Conservation (phyloP, 177 flowering plant genomes). For the Vitis hybrid region DNA sequence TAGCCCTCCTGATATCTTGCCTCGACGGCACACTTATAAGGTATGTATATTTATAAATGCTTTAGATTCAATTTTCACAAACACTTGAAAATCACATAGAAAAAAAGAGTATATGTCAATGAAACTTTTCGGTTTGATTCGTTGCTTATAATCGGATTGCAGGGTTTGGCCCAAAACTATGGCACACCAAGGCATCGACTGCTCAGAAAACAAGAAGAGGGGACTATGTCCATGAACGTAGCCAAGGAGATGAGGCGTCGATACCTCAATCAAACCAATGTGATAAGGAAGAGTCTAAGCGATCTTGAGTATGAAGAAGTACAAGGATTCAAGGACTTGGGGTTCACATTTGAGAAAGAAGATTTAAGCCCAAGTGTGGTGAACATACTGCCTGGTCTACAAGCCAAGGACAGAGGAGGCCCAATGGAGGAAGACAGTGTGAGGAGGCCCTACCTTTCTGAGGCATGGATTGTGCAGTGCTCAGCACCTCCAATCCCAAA, state of each 20-base stretch:
- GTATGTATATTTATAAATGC: slow-evolving; percentile 14
- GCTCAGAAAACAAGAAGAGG: slow-evolving; percentile 21
- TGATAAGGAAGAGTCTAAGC: slow-evolving; percentile 35
- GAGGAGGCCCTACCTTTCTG: slow-evolving; percentile 59
- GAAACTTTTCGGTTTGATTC: too few relatives aligned
- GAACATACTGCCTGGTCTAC: slow-evolving; percentile 47
- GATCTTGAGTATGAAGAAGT: slow-evolving; percentile 56
- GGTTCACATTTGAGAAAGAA: slow-evolving; percentile 50
- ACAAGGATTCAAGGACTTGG: slow-evolving; percentile 65
- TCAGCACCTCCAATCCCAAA: slow-evolving; percentile 36
- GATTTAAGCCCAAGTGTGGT: slow-evolving; percentile 37
- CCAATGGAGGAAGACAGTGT: slow-evolving; percentile 22
- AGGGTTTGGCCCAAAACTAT: slow-evolving; percentile 17
- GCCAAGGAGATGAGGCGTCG: slow-evolving; percentile 21
- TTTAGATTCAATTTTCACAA: neutral
- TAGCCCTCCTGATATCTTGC: slow-evolving; percentile 17
- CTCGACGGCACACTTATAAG: slow-evolving; percentile 27
- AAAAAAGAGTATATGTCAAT: too few relatives aligned
- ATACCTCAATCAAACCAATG: slow-evolving; percentile 20
- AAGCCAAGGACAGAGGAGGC: slow-evolving; percentile 19
- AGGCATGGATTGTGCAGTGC: slow-evolving; percentile 52
- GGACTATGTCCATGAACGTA: slow-evolving; percentile 9
- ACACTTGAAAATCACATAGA: too few relatives aligned
- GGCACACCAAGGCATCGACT: slow-evolving; percentile 24
- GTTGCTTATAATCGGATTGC: neutral